Evolutionary conservation across 495 filamentous ascomycete species (phyloP).

Genomic region (Ramalina peruviana): DNA sequence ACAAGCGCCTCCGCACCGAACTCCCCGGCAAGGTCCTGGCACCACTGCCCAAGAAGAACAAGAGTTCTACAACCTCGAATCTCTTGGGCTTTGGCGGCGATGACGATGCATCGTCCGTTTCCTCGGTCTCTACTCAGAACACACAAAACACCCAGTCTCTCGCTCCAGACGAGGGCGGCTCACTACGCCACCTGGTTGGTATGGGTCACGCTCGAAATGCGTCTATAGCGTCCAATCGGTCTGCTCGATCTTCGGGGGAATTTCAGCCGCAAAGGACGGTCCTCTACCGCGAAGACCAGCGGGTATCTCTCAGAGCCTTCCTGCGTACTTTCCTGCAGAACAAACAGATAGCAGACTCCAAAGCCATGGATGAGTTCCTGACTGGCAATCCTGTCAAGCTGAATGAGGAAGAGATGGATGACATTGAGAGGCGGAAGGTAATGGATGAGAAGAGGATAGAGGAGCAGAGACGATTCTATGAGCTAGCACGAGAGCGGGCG

Average conservation of each 20-base stretch:
- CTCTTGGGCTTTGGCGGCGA: constrained; percentile 35
- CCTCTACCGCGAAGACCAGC: constrained; percentile 79
- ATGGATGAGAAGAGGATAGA: constrained; percentile 81
- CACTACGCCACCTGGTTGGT: constrained; percentile 24
- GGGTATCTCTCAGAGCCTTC: constrained; percentile 83
- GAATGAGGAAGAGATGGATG: constrained; percentile 69
- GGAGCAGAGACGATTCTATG: constrained; percentile 88
- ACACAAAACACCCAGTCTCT: constrained; percentile 14
- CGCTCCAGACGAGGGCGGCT: constrained; percentile 25
- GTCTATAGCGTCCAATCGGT: constrained; percentile 28
- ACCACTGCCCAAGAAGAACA: constrained; percentile 81
- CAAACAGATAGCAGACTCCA: constrained; percentile 64
- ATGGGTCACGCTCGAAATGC: constrained; percentile 22
- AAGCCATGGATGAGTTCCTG: constrained; percentile 71
- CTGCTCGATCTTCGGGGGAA: constrained; percentile 38
- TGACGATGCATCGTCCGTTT: constrained; percentile 60
- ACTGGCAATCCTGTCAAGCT: constrained; percentile 50
- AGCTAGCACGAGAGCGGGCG: constrained; percentile 81
- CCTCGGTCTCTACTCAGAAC: constrained; percentile 55
- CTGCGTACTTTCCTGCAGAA: constrained; percentile 73
- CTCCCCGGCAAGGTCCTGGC: constrained; percentile 85
- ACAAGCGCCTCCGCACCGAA: constrained; percentile 68
- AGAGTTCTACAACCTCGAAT: constrained; percentile 48
- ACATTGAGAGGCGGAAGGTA: constrained; percentile 62
- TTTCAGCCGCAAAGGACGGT: constrained; percentile 30